Conservation (phyloP, 1,139 yeast genomes). For the Arxiozyma slooffiae region DNA sequence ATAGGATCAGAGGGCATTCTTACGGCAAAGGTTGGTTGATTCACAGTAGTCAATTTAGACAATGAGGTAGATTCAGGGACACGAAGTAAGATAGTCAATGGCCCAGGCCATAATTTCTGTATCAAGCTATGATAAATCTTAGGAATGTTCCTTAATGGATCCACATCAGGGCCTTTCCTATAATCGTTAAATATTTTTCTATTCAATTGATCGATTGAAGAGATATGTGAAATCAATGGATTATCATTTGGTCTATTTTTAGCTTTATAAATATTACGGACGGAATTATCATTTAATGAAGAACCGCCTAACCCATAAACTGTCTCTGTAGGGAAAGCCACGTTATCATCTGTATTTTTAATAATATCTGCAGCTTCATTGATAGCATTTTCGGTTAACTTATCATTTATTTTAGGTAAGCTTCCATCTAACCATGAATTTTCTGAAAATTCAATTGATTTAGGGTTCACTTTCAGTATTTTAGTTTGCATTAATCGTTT, state of each 20-base stretch:
- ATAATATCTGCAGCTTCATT: conserved; percentile 51
- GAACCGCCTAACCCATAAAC: conserved; percentile 94
- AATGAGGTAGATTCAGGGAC: conserved; percentile 40
- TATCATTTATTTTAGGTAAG: conserved; percentile 41
- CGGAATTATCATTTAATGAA: conserved; percentile 65
- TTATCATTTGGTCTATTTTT: conserved; percentile 93
- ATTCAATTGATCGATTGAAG: conserved; percentile 64
- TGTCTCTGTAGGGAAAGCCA: conserved; percentile 95
- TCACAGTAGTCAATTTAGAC: conserved; percentile 71
- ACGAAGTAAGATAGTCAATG: conserved; percentile 78
- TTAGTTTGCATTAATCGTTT: conserved; percentile 28
- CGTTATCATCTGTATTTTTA: conserved; percentile 44
- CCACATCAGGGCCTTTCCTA: conserved; percentile 15
- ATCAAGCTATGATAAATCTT: conserved; percentile 52
- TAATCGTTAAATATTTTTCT: conserved; percentile 34
- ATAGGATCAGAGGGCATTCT: conserved; percentile 79
- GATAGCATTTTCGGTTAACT: conserved; percentile 42
- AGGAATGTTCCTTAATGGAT: conserved; percentile 43
- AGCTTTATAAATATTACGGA: conserved; percentile 66
- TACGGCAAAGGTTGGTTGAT: conserved; percentile 83
- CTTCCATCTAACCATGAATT: conserved; percentile 29
- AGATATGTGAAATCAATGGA: conserved; percentile 82
- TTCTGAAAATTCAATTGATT: conserved; percentile 34
- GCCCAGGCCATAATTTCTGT: conserved; percentile 87
- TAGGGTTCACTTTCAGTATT: conserved; percentile 39